Base-by-base conservation (phyloP, 106 monocot species). In the Gastrodia elata region DNA sequence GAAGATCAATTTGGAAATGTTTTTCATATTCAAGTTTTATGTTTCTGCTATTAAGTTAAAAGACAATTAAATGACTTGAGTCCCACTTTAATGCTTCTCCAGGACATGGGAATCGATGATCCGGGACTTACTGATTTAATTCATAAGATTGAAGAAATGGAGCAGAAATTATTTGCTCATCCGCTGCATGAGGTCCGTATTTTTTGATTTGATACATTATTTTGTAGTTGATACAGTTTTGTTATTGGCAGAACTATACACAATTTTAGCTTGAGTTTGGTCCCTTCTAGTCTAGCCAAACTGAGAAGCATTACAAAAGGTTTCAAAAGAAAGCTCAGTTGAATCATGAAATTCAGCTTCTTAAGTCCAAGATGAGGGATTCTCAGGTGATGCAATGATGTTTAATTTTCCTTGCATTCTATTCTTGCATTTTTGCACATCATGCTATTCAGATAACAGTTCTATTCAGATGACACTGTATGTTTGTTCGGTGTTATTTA, bases 301-400 rank as follows among this genome's bases (percentile, higher is more conserved):
- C 75, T 52, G 98, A 91, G 64, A 82, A 97, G 69, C 88, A 98
- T 69, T 82, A 91, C 71, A 83, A 87, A 75, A 87, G 83, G 77
- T 93, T 91, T 36, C 84, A 98, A 77, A 93, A 91, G 79, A 98
- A 98, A 91, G 98, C 98, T 37, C 91, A 93, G 64, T 74, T 98
- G 64, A 93, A 86, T 84, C 84, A 93, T 82, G 93, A 98, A 82
- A 98, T 98, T 65, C 98, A 98, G 52, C 86, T 78, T 59, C 81
- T 98, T 24, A 98, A 89, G 77, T 85, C 93, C 20, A 91, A 86
- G 73, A 93, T 98, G 93, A 80, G 88, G 36, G 93, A 98, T 16
- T 98, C 98, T 57, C 93, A 98, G 88, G 97, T 98, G 75, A 64
- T 40, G 25, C 26, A 22, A 18, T 39, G 40, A 35, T 25, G 25